Conservation (phyloP, 2,329 filamentous ascomycete species). For the Aspergillus udagawae region DNA sequence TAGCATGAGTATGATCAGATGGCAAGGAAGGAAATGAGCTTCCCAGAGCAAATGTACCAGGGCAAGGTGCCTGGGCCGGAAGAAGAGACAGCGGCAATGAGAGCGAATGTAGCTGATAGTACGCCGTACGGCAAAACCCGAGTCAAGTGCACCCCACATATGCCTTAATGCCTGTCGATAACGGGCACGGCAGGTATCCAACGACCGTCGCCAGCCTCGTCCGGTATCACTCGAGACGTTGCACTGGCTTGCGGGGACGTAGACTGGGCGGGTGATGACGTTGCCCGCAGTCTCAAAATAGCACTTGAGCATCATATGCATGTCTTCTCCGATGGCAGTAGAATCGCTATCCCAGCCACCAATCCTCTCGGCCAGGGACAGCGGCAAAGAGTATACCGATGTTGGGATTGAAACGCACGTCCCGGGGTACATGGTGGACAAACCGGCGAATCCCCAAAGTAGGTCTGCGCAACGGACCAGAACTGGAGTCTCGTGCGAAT, state of each 20-base stretch:
- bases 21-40: conserved; percentile 67
- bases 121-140: conserved; percentile 61
- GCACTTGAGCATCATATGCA: conserved; percentile 76
- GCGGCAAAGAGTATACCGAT: conserved; percentile 67
- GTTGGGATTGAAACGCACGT: conserved; percentile 66
- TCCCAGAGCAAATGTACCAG: conserved; percentile 68
- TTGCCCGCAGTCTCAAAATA: conserved; percentile 71
- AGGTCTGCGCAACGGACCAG: conserved; percentile 69
- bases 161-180: conserved; percentile 70
- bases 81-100: background rate
- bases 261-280: conserved; percentile 59
- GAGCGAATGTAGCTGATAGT: conserved; percentile 29
- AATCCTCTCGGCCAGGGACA: conserved; percentile 63
- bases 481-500: conserved; percentile 63
- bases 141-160: conserved; percentile 72
- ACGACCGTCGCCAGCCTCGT: conserved; percentile 35
- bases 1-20: conserved; percentile 62
- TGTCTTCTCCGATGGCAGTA: conserved; percentile 69
- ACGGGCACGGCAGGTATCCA: conserved; percentile 59
- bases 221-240: background rate
- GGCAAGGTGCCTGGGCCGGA: conserved; percentile 47
- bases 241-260: conserved; percentile 58
- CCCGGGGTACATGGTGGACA: conserved; percentile 63
- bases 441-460: conserved; percentile 66
- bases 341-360: conserved; percentile 68